Base-by-base conservation (phyloP, 371 early-diverging fungal genomes). In the Syncephalis fuscata region DNA sequence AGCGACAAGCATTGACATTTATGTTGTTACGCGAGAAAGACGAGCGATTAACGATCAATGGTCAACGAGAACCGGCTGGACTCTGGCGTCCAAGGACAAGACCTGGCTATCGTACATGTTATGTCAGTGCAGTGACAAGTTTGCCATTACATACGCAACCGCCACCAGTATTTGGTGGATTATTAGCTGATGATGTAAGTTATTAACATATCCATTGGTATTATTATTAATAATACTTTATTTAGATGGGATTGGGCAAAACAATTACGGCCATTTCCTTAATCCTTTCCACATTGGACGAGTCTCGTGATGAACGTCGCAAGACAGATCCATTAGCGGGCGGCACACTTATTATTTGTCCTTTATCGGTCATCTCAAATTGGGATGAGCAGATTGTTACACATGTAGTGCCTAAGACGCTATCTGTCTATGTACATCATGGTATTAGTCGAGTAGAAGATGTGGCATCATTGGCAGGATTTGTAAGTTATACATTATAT, bases 1-100 rank as follows among this genome's bases (percentile, higher is more conserved):
- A 78, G 48, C 65, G 65, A 40, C 80, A 79, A 50, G 80, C 72
- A 0, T 64, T 79, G 7, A 58, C 62, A 42, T 79, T 73, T 52
- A 59, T 79, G 60, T 19, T 60, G 38, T 58, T 71, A 40, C 64
- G 71, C n/a, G 80, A 79, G 54, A 54, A 65, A 32, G 57, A 49
- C 5, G 54, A 62, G 21, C 65, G 67, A 48, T 65, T 62, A 36
- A 48, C 51, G 1, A 54, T 54, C 41, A 61, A 63, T n/a, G 54
- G 54, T 23, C 60, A 49, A 2, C 52, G 43, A 8, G 56, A 54
- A 23, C 57, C 56, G 2, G n/a, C n/a, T n/a, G n/a, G n/a, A n/a
- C n/a, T n/a, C n/a, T n/a, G n/a, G n/a, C n/a, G n/a, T n/a, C n/a
- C n/a, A n/a, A n/a, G n/a, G n/a, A n/a, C n/a, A n/a, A n/a, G n/a